Evolutionary conservation across 495 filamentous ascomycete species (phyloP).

Genomic region (Trichoderma reesei): DNA sequence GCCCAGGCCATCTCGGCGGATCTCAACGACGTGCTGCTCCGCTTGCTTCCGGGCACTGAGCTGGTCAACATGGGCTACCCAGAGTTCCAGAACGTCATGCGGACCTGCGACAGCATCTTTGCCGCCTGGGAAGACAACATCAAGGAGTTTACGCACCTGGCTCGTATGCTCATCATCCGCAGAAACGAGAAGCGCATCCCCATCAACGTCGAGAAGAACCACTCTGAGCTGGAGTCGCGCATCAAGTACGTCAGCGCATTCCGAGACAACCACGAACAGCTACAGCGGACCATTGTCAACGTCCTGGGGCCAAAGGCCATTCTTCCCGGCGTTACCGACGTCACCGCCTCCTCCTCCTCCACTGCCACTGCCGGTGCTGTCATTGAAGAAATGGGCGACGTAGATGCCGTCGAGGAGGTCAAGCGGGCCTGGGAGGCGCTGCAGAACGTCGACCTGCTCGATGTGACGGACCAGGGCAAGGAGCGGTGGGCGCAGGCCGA

Average conservation of each 20-base stretch:
- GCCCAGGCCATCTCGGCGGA: slow-evolving; percentile 97
- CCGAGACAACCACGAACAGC: slow-evolving; percentile 90
- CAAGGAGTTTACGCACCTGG: slow-evolving; percentile 96
- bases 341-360: slow-evolving; percentile 13
- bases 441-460: slow-evolving; percentile 88
- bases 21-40: slow-evolving; percentile 74
- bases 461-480: slow-evolving; percentile 81
- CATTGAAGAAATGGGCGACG: slow-evolving; percentile 89
- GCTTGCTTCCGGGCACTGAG: slow-evolving; percentile 71
- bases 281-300: slow-evolving; percentile 90
- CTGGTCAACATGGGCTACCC: slow-evolving; percentile 86
- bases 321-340: slow-evolving; percentile 38
- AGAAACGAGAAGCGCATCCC: slow-evolving; percentile 96
- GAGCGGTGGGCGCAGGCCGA: slow-evolving; percentile 86
- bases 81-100: slow-evolving; percentile 81
- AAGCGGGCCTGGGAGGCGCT: slow-evolving; percentile 85
- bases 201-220: slow-evolving; percentile 82
- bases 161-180: slow-evolving; percentile 81
- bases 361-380: slow-evolving; percentile 50
- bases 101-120: slow-evolving; percentile 75
- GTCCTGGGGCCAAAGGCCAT: slow-evolving; percentile 69
- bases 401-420: slow-evolving; percentile 97
- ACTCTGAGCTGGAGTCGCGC: slow-evolving; percentile 76
- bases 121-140: slow-evolving; percentile 86
- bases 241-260: slow-evolving; percentile 90